These are phyloP conservation scores for Linnemannia exigua DNA, from an alignment of 192 early-diverging fungal genomes.

Conservation along the genomic window DNA sequence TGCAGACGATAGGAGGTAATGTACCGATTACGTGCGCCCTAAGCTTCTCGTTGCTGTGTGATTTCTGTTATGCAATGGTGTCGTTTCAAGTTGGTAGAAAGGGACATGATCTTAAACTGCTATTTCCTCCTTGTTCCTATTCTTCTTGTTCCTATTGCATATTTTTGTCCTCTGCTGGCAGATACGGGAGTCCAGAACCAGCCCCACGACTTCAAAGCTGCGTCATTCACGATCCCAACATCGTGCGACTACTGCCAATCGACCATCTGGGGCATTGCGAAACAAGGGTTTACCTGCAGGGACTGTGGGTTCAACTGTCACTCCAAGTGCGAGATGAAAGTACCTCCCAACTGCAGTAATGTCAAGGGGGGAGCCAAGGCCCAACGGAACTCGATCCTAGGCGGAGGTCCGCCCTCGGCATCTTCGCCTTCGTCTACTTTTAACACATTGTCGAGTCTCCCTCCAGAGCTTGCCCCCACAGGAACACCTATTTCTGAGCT, in stretches of 20 bases:
- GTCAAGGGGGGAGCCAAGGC: constrained; percentile 65
- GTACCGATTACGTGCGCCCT: background rate
- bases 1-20: constrained; percentile 74
- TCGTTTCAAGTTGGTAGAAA: background rate
- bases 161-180: constrained; percentile 16
- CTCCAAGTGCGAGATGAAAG: constrained; percentile 86
- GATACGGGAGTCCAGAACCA: constrained; percentile 65
- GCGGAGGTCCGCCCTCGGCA: constrained; percentile 8
- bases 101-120: background rate
- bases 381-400: constrained; percentile 35
- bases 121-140: background rate
- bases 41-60: background rate
- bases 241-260: constrained; percentile 81
- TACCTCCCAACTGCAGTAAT: constrained; percentile 74
- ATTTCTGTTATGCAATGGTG: background rate
- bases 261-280: constrained; percentile 85
- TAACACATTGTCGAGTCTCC: constrained; percentile 39
- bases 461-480: constrained; percentile 32
- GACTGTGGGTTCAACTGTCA: constrained; percentile 83
- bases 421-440: constrained; percentile 36
- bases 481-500: constrained; percentile 48
- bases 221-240: constrained; percentile 82
- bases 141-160: background rate
- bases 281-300: constrained; percentile 77
- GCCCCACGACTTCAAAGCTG: constrained; percentile 75